Evolutionary conservation across 2,329 filamentous ascomycete genomes (phyloP), one percentile per base, ranked within the genome.

Genomic region (Fonsecaea pugnacius): DNA sequence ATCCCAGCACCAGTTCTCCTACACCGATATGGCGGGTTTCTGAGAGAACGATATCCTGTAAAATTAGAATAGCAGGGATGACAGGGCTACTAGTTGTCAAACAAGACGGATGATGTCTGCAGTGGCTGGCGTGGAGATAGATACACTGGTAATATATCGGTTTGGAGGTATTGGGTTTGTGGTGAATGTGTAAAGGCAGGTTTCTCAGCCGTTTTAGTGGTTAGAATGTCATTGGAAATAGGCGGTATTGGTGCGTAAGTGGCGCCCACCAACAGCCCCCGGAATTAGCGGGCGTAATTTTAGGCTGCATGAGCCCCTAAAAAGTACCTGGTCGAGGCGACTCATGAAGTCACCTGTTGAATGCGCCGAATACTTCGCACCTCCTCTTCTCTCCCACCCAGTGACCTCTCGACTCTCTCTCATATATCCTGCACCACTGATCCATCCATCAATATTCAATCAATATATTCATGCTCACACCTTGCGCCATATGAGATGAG

Each of bases 1-100:
- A 46, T 59, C 21, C 57, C 57, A 40, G 43, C 32, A 24, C 57
- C 57, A 24, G 43, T 59, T 16, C 32, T 59, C 24, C 32, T 59
- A n/a, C 40, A 32, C 30, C 43, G 24, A 27, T 59, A 59, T 35
- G 57, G 57, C 33, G 43, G 57, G 12, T 4, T 27, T 16, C 32
- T 59, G 43, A 51, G 57, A 40, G 30, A 59, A 24, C 38, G 32
- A 14, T 52, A 21, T n/a, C 43, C 57, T 51, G 32, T 59, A 59
- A 36, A 51, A 21, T 52, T 50, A 46, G 57, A 52, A 33, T 35
- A 43, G 18, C 7, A 12, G 21, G 12, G 9, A 4, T 14, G 7
- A 48, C 3, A 48, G 18, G 6, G 21, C 24, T 14, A 24, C 12
- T 18, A 27, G 8, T 18, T 24, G 18, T 48, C 24, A 18, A 12